These are phyloP conservation scores for Stereocaulon alpinum DNA, from an alignment of 495 filamentous ascomycete genomes.

Conservation along the genomic window DNA sequence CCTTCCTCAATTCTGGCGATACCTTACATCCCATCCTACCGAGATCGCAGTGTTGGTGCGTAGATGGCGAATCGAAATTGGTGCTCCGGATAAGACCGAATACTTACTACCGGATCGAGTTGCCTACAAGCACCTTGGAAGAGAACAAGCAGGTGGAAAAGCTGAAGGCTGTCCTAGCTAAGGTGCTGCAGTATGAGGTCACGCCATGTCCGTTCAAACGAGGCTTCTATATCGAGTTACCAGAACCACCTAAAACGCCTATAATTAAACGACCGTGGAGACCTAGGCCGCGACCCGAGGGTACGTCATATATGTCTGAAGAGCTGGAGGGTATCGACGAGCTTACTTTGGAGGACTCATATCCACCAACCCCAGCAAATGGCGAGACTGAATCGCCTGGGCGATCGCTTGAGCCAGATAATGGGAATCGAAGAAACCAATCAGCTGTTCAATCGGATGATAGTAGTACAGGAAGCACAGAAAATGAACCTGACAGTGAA, in stretches of 20 bases:
- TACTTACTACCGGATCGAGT: conserved; percentile 80
- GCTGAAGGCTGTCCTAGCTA: conserved; percentile 57
- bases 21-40: conserved; percentile 75
- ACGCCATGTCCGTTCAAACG: conserved; percentile 78
- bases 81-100: conserved; percentile 68
- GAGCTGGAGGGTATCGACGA: conserved; percentile 19
- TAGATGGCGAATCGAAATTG: conserved; percentile 74
- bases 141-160: conserved; percentile 49
- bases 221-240: conserved; percentile 63
- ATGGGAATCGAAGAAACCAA: conserved; percentile 16
- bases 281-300: conserved; percentile 46
- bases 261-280: conserved; percentile 60
- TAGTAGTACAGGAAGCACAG: conserved; percentile 32
- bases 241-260: conserved; percentile 55
- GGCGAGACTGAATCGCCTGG: conserved; percentile 1
- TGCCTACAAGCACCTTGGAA: conserved; percentile 52
- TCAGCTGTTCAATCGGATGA: conserved; percentile 22
- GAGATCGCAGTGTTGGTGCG: conserved; percentile 86
- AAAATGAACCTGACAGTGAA: conserved; percentile 23
- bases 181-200: conserved; percentile 72
- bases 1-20: conserved; percentile 73
- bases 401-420: conserved; percentile 11
- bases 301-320: conserved; percentile 15
- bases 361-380: neutral
- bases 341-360: neutral